A percentile compares a stretch with the other conserved stretches of the same genome.
Conservation (phyloP, 1,284 basidiomycete genomes). For the Mycena sp. region DNA sequence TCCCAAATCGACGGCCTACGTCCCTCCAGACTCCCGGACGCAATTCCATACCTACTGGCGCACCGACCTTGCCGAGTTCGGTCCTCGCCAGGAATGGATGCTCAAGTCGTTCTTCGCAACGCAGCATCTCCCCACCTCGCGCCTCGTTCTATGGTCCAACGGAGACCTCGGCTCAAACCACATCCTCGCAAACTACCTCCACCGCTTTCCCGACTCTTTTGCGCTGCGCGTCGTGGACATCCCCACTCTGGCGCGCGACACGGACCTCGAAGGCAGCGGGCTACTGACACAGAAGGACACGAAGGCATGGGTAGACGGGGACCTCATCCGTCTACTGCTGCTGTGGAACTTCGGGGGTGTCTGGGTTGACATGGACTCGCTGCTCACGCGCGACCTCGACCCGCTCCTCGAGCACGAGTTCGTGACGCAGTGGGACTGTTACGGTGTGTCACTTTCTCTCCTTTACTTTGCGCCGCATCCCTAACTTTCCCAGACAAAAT, state of each 20-base stretch:
- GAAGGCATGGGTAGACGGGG: slow-evolving; percentile 94
- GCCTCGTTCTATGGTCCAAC: slow-evolving; percentile 89
- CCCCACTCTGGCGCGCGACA: slow-evolving; percentile 72
- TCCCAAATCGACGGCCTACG: slow-evolving; percentile 41
- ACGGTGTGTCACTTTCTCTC: slow-evolving; percentile 65
- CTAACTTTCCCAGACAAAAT: slow-evolving; percentile 62
- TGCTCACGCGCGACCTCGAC: slow-evolving; percentile 84
- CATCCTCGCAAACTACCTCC: slow-evolving; percentile 70
- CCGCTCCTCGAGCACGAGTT: slow-evolving; percentile 92
- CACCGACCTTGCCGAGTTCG: slow-evolving; percentile 81
- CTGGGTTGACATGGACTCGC: slow-evolving; percentile 96
- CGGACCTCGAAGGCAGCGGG: slow-evolving; percentile 72
- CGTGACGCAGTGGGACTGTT: slow-evolving; percentile 97
- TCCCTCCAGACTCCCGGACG: slow-evolving; percentile 67
- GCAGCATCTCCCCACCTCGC: slow-evolving; percentile 72
- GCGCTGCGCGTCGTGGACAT: slow-evolving; percentile 76
- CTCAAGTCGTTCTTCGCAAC: slow-evolving; percentile 92
- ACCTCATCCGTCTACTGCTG: slow-evolving; percentile 84
- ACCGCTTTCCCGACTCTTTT: slow-evolving; percentile 75
- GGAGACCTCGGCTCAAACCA: slow-evolving; percentile 71
- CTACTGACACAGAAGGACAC: slow-evolving; percentile 71
- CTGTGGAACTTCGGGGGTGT: slow-evolving; percentile 92
- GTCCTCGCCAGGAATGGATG: slow-evolving; percentile 85
- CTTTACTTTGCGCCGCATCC: neutral
- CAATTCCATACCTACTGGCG: slow-evolving; percentile 94